Percentiles rank a stretch among this genome's conserved stretches.
These are phyloP conservation scores for Hyaloscypha finlandica DNA, from an alignment of 495 filamentous ascomycete genomes.

Conservation along the genomic window DNA sequence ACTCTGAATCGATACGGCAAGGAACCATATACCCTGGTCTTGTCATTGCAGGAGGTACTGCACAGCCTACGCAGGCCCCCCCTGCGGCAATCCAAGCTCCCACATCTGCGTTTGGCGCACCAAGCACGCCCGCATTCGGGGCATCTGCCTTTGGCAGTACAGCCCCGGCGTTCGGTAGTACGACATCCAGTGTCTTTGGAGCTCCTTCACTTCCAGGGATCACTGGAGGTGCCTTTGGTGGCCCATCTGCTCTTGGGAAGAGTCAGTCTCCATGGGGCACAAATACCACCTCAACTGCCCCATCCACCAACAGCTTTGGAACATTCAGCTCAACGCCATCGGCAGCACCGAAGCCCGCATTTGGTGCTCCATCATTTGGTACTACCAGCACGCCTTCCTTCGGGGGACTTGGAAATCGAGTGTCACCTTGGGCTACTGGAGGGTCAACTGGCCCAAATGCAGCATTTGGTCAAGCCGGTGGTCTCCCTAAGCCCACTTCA, in stretches of 20 bases:
- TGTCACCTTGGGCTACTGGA: slow-evolving; percentile 45
- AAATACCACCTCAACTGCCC: slow-evolving; percentile 2
- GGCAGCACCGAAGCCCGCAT: slow-evolving; percentile 41
- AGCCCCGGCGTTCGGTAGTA: not conserved
- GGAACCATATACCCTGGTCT: slow-evolving; percentile 73
- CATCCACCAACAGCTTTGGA: slow-evolving; percentile 12
- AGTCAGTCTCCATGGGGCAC: slow-evolving; percentile 36
- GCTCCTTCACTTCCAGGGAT: slow-evolving; percentile 38
- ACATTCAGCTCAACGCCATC: slow-evolving; percentile 18
- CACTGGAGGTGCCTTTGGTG: slow-evolving; percentile 41
- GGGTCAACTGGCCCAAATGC: slow-evolving; percentile 29
- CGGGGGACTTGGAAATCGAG: slow-evolving; percentile 43
- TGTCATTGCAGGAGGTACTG: slow-evolving; percentile 44
- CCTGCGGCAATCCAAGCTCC: slow-evolving; percentile 36
- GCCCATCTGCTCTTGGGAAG: slow-evolving; percentile 37
- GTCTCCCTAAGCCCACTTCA: slow-evolving; percentile 28
- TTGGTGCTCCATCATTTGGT: slow-evolving; percentile 41
- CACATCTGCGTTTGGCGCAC: slow-evolving; percentile 14
- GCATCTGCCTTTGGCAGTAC: slow-evolving; percentile 20
- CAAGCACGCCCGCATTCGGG: slow-evolving; percentile 31
- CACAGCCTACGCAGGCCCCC: slow-evolving; percentile 31
- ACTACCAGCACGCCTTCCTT: slow-evolving; percentile 46
- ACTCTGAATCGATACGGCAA: slow-evolving; percentile 78
- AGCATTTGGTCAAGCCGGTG: slow-evolving; percentile 38
- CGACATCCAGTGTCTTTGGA: not conserved